Conservation (phyloP, 164 flowering plant species). For the Taxillus chinensis region DNA sequence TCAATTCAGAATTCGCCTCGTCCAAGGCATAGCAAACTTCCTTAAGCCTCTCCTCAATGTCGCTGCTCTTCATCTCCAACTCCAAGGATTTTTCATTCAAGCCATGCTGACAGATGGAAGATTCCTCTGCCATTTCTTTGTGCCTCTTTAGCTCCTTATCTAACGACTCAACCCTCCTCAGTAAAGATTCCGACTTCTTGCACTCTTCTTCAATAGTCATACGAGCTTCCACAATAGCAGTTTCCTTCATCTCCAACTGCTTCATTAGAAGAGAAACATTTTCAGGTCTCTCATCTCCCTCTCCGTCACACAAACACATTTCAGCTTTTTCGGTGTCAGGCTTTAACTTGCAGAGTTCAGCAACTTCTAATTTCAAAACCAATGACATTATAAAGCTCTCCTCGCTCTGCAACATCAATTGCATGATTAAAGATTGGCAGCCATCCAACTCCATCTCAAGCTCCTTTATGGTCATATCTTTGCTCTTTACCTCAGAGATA, state of each 20-base stretch:
- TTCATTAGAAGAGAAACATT: constrained; percentile 14
- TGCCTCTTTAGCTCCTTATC: constrained; percentile 24
- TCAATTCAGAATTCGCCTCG: constrained; percentile 22
- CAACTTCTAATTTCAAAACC: constrained; percentile 25
- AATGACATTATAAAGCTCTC: constrained; percentile 33
- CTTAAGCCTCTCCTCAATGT: constrained; percentile 12
- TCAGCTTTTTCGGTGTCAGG: constrained; percentile 14
- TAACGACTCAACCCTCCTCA: constrained; percentile 16
- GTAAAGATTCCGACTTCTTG: constrained; percentile 13
- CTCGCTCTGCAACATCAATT: constrained; percentile 39
- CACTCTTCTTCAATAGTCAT: constrained; percentile 21
- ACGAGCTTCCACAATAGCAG: constrained; percentile 19
- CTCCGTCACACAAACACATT: constrained; percentile 11
- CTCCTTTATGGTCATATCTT: constrained; percentile 13
- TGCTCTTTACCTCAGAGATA: constrained; percentile 13
- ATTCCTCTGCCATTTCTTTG: constrained; percentile 30
- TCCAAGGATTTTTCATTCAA: constrained; percentile 21
- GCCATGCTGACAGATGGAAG: constrained; percentile 13
- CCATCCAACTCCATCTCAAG: constrained; percentile 27
- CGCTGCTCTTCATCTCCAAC: constrained; percentile 8
- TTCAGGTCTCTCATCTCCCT: constrained; percentile 19
- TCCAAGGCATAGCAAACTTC: constrained; percentile 29
- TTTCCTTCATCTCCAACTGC: constrained; percentile 30
- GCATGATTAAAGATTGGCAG: constrained; percentile 18
- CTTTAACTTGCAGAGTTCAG: constrained; percentile 22